Evolutionary conservation across 768 basidiomycete species (phyloP), one percentile per base, ranked within the genome.

Genomic region (Phaeotremella skinneri): DNA sequence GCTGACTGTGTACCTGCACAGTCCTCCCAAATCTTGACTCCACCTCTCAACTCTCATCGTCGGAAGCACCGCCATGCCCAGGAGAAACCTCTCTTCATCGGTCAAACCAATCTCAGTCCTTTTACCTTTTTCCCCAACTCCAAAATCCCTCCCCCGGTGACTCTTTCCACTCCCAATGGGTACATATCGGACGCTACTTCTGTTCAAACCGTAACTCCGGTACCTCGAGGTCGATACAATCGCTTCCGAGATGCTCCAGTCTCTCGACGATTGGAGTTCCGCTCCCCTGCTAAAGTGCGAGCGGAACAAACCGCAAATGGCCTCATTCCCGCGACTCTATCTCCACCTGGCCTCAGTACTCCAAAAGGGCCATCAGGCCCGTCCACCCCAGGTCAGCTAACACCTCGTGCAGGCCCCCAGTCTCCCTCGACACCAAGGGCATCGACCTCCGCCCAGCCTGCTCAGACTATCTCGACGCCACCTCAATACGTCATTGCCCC

Each of bases 61-160:
- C 43, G 21, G 7, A 23, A 45, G 11, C 43, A 45, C 11, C 43
- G 17, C 34, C 9, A 7, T 17, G 34, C 34, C 34, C 7, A 37
- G 7, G 34, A 13, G 43, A 45, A 45, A 16, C 53, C 56, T 5
- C 27, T 54, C 13, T 65, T 68, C 51, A 42, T 64, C 11, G 67
- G 67, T 23, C 57, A 68, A 31, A 64, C 67, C n/a, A 61, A 64
- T 30, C 63, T 63, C 30, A 45, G 43, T 20, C 67, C 67, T 0
- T 68, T 64, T 53, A 68, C 63, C 14, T 66, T 56, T 43, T 59
- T 4, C 49, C 60, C 21, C 49, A 27, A 26, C 26, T 54, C 48
- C 50, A 34, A 30, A 25, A 48, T 34, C 3, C 54, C 53, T n/a
- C 43, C 39, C 14, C 54, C 52, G 7, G 52, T 53, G 17, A 47